phyloP scores from a whole-genome alignment of 164 flowering plant species.

The Chimonanthus praecox region DNA sequence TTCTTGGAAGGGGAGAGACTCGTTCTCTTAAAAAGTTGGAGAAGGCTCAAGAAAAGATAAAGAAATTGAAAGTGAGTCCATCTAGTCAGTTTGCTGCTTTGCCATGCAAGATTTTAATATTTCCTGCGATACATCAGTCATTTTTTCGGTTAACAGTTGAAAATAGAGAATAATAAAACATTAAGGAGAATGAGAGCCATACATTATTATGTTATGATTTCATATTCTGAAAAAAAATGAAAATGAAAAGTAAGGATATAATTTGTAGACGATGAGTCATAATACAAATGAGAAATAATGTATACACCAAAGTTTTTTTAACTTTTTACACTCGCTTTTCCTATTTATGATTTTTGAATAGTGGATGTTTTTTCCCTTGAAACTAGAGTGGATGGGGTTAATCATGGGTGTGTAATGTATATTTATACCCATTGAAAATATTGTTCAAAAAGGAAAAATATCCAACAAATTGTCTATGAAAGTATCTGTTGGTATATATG shows the following conservation, averaged over 20 bases:
- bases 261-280: background rate
- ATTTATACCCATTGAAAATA: background rate
- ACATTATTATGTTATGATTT: no score
- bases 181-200: no score
- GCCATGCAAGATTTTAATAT: background rate
- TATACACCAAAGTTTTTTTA: no score
- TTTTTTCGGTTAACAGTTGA: background rate
- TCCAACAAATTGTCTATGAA: background rate
- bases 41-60: conserved; percentile 62
- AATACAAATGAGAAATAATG: no score
- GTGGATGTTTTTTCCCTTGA: no score
- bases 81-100: background rate
- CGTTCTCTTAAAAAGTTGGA: conserved; percentile 57
- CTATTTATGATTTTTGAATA: no score
- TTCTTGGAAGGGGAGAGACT: conserved; percentile 80
- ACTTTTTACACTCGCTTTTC: no score
- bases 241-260: background rate
- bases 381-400: no score
- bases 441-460: background rate
- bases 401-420: no score
- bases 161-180: background rate
- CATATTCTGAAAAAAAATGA: no score
- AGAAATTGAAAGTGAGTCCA: conserved; percentile 57
- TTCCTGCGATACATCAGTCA: background rate
- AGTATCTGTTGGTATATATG: background rate